Evolutionary conservation across 2,329 filamentous ascomycete genomes (phyloP), one percentile per base, ranked within the genome.

Genomic region (Aspergillus puulaauensis): DNA sequence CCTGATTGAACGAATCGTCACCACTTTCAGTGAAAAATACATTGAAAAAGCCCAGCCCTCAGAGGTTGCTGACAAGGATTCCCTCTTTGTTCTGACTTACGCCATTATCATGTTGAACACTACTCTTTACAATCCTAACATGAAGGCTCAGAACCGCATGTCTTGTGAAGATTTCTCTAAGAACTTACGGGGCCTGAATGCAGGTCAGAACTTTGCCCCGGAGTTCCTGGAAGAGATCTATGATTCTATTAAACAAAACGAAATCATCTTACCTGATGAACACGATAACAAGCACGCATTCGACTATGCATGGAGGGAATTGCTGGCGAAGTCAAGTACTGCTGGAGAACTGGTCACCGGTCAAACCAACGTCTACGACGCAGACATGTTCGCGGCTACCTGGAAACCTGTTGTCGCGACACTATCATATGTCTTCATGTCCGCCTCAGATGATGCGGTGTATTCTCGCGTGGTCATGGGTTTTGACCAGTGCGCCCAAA

Each of bases 51-150:
- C 84, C 6, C 83, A 86, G 24, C 88, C 90, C 0, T 84, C 89
- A 54, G 89, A 87, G 21, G 87, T 98, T 61, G 89, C 87, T 6
- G 88, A 96, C 68, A 89, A 90, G 66, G 95, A 99, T 72, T 87
- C 92, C 7, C 87, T 95, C 21, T 99, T 90, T 68, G 86, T 99
- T 48, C 80, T 99, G 52, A 93, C 90, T 0, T 99, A 99, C 71
- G 95, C 93, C 39, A 96, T 97, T 68, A 96, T 99, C 73, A 92
- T 99, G 86, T 80, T 99, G 56, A 99, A 99, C 70, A 97, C 93
- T 1, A 95, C 99, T 70, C 90, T 96, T 68, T 95, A 98, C 74
- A 99, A 96, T 69, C 93, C 92, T 0, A 98, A 97, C 66, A 75
- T 98, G 61, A 77, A 86, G 66, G 75, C 82, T 2, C 80, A 86